These are phyloP conservation scores for Termitomyces sp. DNA, from an alignment of 768 basidiomycete genomes.

Conservation along the genomic window DNA sequence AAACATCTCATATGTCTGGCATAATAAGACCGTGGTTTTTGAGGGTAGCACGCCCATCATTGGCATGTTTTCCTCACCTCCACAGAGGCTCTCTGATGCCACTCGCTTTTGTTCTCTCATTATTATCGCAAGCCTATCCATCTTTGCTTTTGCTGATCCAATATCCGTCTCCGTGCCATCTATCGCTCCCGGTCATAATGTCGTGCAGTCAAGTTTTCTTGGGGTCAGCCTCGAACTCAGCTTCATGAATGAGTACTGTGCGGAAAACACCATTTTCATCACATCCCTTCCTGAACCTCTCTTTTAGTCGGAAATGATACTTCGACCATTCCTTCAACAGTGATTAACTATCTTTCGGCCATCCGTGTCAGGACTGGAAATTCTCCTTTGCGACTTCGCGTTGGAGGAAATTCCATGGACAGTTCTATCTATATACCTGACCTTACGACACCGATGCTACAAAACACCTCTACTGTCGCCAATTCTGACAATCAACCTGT, in stretches of 20 bases:
- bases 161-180: constrained; percentile 26
- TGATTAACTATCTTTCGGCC: constrained; percentile 55
- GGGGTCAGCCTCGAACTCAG: constrained; percentile 64
- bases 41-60: neutral
- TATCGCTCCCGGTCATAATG: constrained; percentile 27
- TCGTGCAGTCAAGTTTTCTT: constrained; percentile 49
- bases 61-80: constrained; percentile 3
- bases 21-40: neutral
- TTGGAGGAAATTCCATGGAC: constrained; percentile 46
- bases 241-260: constrained; percentile 53
- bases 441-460: constrained; percentile 36
- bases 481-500: constrained; percentile 43
- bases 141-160: constrained; percentile 19
- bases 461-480: constrained; percentile 24
- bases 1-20: neutral
- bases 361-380: constrained; percentile 42
- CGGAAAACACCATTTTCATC: constrained; percentile 12
- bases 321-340: constrained; percentile 40
- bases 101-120: constrained; percentile 12
- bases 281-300: neutral
- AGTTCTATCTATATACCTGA: constrained; percentile 35
- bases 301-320: constrained; percentile 46
- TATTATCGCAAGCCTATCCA: constrained; percentile 2
- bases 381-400: constrained; percentile 37
- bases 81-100: neutral